These are phyloP conservation scores for Porcisia deanei DNA, from an alignment of 208 protist genomes.

Conservation along the genomic window DNA sequence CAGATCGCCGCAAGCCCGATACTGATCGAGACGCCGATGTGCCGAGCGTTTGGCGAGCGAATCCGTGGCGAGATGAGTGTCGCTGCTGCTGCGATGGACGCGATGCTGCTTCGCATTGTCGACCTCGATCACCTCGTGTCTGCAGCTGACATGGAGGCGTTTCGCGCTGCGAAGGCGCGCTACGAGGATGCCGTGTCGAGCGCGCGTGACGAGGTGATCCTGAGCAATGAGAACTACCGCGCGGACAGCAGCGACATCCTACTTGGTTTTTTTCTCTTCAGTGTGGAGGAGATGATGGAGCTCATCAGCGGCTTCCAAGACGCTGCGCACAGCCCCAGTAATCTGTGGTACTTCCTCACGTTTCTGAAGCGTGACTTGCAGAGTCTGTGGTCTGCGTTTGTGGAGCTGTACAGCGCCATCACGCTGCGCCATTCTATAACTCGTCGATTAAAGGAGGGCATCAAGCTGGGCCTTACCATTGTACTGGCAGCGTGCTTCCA, in stretches of 20 bases:
- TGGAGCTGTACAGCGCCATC: conserved; percentile 41
- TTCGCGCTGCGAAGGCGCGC: conserved; percentile 43
- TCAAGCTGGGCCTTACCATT: conserved; percentile 77
- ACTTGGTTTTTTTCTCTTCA: conserved; percentile 86
- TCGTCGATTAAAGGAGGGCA: conserved; percentile 82
- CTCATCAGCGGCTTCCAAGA: conserved; percentile 64
- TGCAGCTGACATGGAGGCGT: conserved; percentile 57
- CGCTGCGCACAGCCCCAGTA: conserved; percentile 38
- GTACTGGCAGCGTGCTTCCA: conserved; percentile 75
- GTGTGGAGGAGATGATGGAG: conserved; percentile 75
- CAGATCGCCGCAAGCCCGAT: conserved; percentile 59
- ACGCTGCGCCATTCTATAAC: conserved; percentile 59
- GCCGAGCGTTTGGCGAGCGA: conserved; percentile 56
- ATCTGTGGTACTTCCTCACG: conserved; percentile 51
- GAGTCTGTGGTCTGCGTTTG: conserved; percentile 48
- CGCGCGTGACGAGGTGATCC: conserved; percentile 75
- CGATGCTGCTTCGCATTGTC: conserved; percentile 70
- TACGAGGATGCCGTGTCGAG: conserved; percentile 75
- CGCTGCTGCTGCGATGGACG: conserved; percentile 79
- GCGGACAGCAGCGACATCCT: conserved; percentile 81
- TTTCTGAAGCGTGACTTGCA: conserved; percentile 61
- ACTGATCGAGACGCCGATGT: conserved; percentile 72
- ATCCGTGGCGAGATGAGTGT: conserved; percentile 52
- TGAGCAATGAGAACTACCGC: conserved; percentile 84
- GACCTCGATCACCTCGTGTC: conserved; percentile 58